Evolutionary conservation across 257 asterid species (phyloP).

Genomic region (Nicotiana paniculata): DNA sequence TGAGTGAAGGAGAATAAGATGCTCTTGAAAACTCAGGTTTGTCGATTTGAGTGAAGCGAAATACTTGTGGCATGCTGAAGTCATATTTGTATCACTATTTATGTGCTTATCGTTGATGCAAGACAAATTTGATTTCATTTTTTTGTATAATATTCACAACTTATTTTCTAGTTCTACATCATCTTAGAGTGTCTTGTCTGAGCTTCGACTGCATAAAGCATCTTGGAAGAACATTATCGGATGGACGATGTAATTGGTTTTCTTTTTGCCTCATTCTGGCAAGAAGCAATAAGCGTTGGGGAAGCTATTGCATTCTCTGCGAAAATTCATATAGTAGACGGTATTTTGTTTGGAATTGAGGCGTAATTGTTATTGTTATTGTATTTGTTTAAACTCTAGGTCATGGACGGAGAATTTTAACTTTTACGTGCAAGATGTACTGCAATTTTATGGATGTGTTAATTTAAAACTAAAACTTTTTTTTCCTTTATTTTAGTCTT

Average conservation of each 20-base stretch:
- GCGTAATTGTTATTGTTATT: background rate
- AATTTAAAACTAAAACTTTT: background rate
- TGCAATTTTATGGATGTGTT: background rate
- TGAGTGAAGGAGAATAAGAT: slow-evolving; percentile 52
- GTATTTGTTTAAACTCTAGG: background rate
- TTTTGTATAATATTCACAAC: background rate
- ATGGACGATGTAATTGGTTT: background rate
- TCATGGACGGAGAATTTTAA: background rate
- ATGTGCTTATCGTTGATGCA: background rate
- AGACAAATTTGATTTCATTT: slow-evolving; percentile 10
- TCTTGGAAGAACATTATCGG: background rate
- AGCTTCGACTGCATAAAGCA: too few relatives aligned
- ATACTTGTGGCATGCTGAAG: slow-evolving; percentile 3
- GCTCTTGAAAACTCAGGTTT: background rate
- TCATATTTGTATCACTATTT: slow-evolving; percentile 16
- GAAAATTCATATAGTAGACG: background rate
- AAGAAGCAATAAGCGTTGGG: background rate
- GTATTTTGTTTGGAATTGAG: background rate
- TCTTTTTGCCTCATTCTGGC: background rate
- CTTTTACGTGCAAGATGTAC: background rate
- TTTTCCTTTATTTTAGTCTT: background rate
- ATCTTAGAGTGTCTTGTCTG: background rate
- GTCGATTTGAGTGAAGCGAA: slow-evolving; percentile 9
- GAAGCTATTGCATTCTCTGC: background rate
- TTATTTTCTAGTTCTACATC: background rate